Evolutionary conservation across 2,329 filamentous ascomycete species (phyloP).

Genomic region (Monosporascus cannonballus): DNA sequence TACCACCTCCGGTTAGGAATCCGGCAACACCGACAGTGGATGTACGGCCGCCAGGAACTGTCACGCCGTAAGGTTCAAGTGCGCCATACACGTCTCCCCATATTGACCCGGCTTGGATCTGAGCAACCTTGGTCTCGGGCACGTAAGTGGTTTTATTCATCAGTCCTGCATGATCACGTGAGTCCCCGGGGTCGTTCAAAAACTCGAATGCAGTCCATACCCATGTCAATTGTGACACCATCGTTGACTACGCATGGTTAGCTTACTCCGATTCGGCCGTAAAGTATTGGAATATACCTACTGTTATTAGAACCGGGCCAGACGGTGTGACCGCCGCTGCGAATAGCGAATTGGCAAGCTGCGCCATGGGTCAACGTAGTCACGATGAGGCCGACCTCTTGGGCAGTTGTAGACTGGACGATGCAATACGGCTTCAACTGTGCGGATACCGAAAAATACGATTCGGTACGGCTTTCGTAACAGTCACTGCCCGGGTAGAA

Average conservation of each 20-base stretch:
- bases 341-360: slow-evolving; percentile 7
- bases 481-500: slow-evolving; percentile 1
- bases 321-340: slow-evolving; percentile 7
- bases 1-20: slow-evolving; percentile 20
- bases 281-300: background rate
- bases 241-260: background rate
- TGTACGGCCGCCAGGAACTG: slow-evolving; percentile 18
- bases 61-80: slow-evolving; percentile 12
- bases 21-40: slow-evolving; percentile 20
- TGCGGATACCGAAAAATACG: slow-evolving; percentile 3
- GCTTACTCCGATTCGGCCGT: too few relatives aligned
- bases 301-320: slow-evolving; percentile 6
- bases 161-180: slow-evolving; percentile 9
- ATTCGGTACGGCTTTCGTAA: slow-evolving; percentile 4
- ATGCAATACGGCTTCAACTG: background rate
- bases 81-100: slow-evolving; percentile 17
- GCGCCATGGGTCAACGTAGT: slow-evolving; percentile 9
- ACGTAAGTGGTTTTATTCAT: slow-evolving; percentile 23
- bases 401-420: slow-evolving; percentile 7
- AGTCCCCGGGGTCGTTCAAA: background rate
- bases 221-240: slow-evolving; percentile 10
- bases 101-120: slow-evolving; percentile 21
- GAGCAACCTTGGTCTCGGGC: slow-evolving; percentile 19
- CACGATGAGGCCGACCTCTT: slow-evolving; percentile 3
- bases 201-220: background rate